Evolutionary conservation across 371 early-diverging fungal species (phyloP).

Genomic region (Smittium mucronatum): DNA sequence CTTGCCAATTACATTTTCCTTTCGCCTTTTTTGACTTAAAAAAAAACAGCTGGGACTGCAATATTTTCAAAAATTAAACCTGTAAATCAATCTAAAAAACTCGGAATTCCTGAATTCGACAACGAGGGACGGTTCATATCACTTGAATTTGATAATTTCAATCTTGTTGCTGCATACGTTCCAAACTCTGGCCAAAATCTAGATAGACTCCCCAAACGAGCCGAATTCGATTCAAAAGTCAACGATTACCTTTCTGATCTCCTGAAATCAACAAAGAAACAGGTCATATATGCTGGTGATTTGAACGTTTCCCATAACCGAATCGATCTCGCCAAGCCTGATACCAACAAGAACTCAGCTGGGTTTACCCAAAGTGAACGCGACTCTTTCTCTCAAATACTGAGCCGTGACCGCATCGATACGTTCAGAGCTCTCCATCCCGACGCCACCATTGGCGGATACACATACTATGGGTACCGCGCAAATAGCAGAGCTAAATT

Average conservation of each 20-base stretch:
- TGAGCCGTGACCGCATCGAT: slow-evolving; percentile 53
- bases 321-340: slow-evolving; percentile 70
- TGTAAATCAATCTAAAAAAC: slow-evolving; percentile 43
- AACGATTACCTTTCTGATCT: slow-evolving; percentile 49
- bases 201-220: slow-evolving; percentile 45
- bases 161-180: slow-evolving; percentile 62
- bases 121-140: slow-evolving; percentile 64
- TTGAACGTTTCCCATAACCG: slow-evolving; percentile 77
- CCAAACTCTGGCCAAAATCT: slow-evolving; percentile 71
- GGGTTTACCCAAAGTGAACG: slow-evolving; percentile 83
- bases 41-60: slow-evolving; percentile 49
- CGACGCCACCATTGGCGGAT: slow-evolving; percentile 42
- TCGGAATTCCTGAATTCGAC: slow-evolving; percentile 40
- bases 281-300: slow-evolving; percentile 78
- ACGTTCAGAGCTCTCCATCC: slow-evolving; percentile 65
- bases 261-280: slow-evolving; percentile 47
- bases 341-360: slow-evolving; percentile 57
- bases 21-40: too few species aligned
- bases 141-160: slow-evolving; percentile 48
- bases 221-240: slow-evolving; percentile 55
- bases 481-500: slow-evolving; percentile 54
- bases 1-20: too few species aligned
- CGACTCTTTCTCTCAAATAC: slow-evolving; percentile 47
- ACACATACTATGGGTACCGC: slow-evolving; percentile 72
- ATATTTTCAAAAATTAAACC: slow-evolving; percentile 71